Percentiles rank a stretch among this genome's conserved stretches.
Evolutionary conservation across 208 protist genomes (phyloP).

Genomic region (Leishmania amazonensis): DNA sequence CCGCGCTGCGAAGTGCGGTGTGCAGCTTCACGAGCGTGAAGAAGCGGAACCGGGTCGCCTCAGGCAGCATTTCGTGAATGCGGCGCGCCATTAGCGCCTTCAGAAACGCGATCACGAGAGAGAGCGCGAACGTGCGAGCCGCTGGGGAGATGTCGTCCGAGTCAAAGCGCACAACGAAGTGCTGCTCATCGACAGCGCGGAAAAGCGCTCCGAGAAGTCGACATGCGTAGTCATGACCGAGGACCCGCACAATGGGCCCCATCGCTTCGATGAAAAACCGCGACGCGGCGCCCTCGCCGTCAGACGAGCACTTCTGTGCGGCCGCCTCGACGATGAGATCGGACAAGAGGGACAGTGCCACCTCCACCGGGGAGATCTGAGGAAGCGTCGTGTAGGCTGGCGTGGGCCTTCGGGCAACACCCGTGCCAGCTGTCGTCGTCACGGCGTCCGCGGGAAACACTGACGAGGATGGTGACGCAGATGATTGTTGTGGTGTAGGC

Average conservation of each 20-base stretch:
- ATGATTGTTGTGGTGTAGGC: not conserved
- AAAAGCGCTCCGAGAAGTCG: constrained; percentile 60
- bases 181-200: constrained; percentile 64
- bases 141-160: constrained; percentile 20
- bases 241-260: constrained; percentile 34
- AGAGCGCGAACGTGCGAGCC: constrained; percentile 13
- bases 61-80: constrained; percentile 39
- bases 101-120: constrained; percentile 66
- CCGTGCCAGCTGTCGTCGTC: not conserved
- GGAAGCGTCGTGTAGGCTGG: constrained; percentile 7
- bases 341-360: constrained; percentile 60
- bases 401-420: not conserved
- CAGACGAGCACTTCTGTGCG: constrained; percentile 38
- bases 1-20: constrained; percentile 46
- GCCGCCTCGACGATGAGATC: constrained; percentile 69
- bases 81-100: constrained; percentile 65
- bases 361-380: constrained; percentile 36
- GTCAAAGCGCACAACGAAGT: constrained; percentile 47
- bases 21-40: constrained; percentile 67
- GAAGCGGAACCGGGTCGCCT: constrained; percentile 64
- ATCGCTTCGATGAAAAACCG: constrained; percentile 62
- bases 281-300: constrained; percentile 74
- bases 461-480: not conserved
- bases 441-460: not conserved
- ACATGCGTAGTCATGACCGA: constrained; percentile 44